Conservation (phyloP, 1,139 yeast genomes). For the Blastobotrys aristatus region DNA sequence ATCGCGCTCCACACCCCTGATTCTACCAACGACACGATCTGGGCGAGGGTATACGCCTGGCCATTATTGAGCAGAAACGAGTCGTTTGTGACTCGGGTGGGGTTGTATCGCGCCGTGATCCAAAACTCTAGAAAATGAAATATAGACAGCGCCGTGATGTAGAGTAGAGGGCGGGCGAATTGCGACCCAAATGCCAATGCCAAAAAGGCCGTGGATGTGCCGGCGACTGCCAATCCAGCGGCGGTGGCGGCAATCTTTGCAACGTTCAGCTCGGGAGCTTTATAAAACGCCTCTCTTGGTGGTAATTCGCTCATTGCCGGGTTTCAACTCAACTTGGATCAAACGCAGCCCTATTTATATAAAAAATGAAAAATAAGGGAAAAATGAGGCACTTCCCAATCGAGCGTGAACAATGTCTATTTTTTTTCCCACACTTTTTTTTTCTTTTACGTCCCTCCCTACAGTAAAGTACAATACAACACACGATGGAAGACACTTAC, state of each 20-base stretch:
- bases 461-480: not conserved
- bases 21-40: slow-evolving; percentile 49
- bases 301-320: not conserved
- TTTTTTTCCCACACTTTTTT: not conserved
- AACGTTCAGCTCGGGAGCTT: not conserved
- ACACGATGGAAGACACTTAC: not conserved
- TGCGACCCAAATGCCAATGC: slow-evolving; percentile 21
- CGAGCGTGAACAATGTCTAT: not conserved
- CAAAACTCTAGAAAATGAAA: slow-evolving; percentile 83
- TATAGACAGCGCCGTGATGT: slow-evolving; percentile 47
- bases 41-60: slow-evolving; percentile 59
- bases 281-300: slow-evolving; percentile 10
- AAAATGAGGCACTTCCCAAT: slow-evolving; percentile 1
- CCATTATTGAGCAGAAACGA: slow-evolving; percentile 78
- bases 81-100: slow-evolving; percentile 58
- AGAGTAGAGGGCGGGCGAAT: slow-evolving; percentile 41
- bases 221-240: slow-evolving; percentile 30
- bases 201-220: slow-evolving; percentile 15
- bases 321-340: not conserved
- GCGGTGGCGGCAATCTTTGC: slow-evolving; percentile 40
- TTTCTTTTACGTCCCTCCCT: not conserved
- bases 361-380: too few relatives aligned
- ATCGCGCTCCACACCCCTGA: slow-evolving; percentile 30
- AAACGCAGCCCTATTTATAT: too few relatives aligned
- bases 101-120: slow-evolving; percentile 70